phyloP scores from a whole-genome alignment of 2,329 filamentous ascomycete species.

The Daldinia eschscholtzii region DNA sequence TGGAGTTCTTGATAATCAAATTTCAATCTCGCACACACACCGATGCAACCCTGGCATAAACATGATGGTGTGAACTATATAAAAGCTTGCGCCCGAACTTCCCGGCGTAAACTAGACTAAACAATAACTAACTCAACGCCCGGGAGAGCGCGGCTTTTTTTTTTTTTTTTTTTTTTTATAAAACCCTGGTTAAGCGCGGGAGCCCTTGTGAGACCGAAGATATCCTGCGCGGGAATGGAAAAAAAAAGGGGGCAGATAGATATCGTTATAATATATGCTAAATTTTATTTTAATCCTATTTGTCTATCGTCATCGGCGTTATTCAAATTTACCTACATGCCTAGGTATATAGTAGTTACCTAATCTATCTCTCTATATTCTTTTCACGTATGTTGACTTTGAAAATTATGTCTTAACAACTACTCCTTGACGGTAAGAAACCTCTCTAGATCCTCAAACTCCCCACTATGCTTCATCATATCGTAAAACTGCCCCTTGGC shows the following conservation, averaged over 20 bases:
- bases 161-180: too few relatives aligned
- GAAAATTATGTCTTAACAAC: not conserved
- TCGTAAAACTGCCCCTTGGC: conserved; percentile 63
- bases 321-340: conserved; percentile 1
- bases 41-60: conserved; percentile 4
- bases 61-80: conserved; percentile 3
- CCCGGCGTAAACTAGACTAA: not conserved
- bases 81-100: conserved; percentile 3
- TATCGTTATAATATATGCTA: not conserved
- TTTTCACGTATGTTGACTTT: not conserved
- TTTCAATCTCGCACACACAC: not conserved
- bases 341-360: too few relatives aligned
- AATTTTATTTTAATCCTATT: not conserved
- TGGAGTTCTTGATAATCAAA: conserved; percentile 5
- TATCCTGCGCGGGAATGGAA: not conserved
- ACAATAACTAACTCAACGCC: not conserved
- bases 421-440: conserved; percentile 45
- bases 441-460: conserved; percentile 61
- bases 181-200: not conserved
- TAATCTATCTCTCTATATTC: not conserved
- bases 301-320: not conserved
- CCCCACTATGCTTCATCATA: conserved; percentile 68
- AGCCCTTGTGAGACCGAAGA: conserved; percentile 4
- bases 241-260: not conserved
- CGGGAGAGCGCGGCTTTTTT: not conserved